phyloP scores from a whole-genome alignment of 805 yeast species.

The Candida sithepensis region DNA sequence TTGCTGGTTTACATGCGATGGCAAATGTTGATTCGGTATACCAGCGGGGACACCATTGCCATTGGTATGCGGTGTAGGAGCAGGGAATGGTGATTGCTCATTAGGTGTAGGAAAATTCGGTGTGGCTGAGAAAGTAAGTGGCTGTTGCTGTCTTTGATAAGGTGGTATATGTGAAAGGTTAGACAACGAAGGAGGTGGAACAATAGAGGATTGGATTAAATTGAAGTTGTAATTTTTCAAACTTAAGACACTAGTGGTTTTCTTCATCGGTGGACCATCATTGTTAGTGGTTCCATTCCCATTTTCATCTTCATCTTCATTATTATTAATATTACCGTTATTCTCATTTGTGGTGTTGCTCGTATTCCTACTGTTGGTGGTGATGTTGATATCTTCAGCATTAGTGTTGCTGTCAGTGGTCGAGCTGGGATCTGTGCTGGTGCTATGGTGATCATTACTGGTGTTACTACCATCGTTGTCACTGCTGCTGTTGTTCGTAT shows the following conservation, averaged over 20 bases:
- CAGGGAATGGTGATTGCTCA: not conserved
- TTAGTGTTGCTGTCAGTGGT: not conserved
- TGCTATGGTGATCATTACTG: not conserved
- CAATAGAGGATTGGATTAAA: conserved; percentile 2
- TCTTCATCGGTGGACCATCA: not conserved
- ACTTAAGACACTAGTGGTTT: conserved; percentile 5
- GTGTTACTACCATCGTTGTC: not conserved
- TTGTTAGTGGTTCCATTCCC: not conserved
- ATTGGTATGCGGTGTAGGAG: not conserved
- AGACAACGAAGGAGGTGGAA: not conserved
- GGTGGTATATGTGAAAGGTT: not conserved
- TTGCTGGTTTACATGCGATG: not conserved
- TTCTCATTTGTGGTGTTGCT: too few relatives aligned
- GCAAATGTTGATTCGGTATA: not conserved
- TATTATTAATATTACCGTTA: not conserved
- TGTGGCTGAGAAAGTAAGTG: not conserved
- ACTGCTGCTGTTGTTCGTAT: not conserved
- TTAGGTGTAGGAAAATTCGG: not conserved
- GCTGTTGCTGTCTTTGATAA: conserved; percentile 1
- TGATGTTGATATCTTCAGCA: too few relatives aligned
- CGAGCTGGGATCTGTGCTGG: not conserved
- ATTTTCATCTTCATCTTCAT: not conserved
- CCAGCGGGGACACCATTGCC: not conserved
- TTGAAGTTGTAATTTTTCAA: conserved; percentile 10
- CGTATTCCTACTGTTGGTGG: too few relatives aligned